Evolutionary conservation across 305 asterid genomes (phyloP).

Genomic region (Fraxinus latifolia): DNA sequence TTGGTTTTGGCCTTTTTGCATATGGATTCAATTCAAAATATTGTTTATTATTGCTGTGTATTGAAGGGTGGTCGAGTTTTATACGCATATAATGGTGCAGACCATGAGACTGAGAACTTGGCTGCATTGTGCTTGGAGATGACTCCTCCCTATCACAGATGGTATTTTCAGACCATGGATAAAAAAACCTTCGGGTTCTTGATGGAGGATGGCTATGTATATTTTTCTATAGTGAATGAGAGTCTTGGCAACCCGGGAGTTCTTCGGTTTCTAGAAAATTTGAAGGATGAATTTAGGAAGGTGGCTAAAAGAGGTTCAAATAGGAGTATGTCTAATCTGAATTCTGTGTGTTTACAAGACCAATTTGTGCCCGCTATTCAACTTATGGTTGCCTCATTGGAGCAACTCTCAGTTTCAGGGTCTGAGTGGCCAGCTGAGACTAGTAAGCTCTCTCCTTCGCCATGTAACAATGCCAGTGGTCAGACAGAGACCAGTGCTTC

Average conservation of each 20-base stretch:
- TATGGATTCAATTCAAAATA: conserved; percentile 41
- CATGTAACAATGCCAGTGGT: conserved; percentile 24
- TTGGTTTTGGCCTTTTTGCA: background rate
- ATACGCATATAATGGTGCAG: conserved; percentile 45
- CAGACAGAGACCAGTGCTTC: conserved; percentile 36
- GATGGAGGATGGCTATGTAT: conserved; percentile 49
- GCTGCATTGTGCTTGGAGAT: conserved; percentile 65
- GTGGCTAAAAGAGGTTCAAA: conserved; percentile 29
- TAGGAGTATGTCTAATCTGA: conserved; percentile 33
- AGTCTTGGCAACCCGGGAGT: conserved; percentile 37
- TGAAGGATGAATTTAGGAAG: conserved; percentile 55
- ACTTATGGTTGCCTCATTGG: conserved; percentile 39
- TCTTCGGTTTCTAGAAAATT: conserved; percentile 42
- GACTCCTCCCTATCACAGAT: conserved; percentile 58
- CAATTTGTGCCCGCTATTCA: conserved; percentile 47
- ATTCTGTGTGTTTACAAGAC: conserved; percentile 44
- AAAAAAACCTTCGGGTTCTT: conserved; percentile 57
- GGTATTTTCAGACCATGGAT: conserved; percentile 59
- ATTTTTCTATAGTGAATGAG: conserved; percentile 54
- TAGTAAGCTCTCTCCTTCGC: conserved; percentile 32
- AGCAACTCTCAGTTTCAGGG: conserved; percentile 27
- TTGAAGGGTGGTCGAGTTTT: conserved; percentile 49
- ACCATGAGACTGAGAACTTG: conserved; percentile 45
- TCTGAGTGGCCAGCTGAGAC: background rate
- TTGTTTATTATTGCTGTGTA: conserved; percentile 55